phyloP scores from a whole-genome alignment of 176 grass and related monocot species.

The Hordeum vulgare region MorexV3_pseudomolecules_assembly NC_058520.1:549750450-549750949 shows the following conservation, averaged over 20 bases:
- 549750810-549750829: not conserved
- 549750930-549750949: slow-evolving; percentile 75
- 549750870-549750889: slow-evolving; percentile 76
- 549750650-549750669: slow-evolving; percentile 62
- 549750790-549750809: too few species aligned
- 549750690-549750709: slow-evolving; percentile 55
- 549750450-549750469: too few species aligned
- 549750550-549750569: slow-evolving; percentile 5
- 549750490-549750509: not conserved
- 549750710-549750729: slow-evolving; percentile 79
- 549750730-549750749: not conserved
- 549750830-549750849: slow-evolving; percentile 78
- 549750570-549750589: slow-evolving; percentile 19
- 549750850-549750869: slow-evolving; percentile 66
- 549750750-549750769: too few species aligned
- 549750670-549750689: slow-evolving; percentile 31
- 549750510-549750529: not conserved
- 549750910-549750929: slow-evolving; percentile 33
- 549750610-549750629: slow-evolving; percentile 63
- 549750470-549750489: not conserved
- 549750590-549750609: slow-evolving; percentile 53
- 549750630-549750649: slow-evolving; percentile 44
- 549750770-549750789: not conserved
- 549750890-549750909: slow-evolving; percentile 58
- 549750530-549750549: slow-evolving; percentile 31